Base-by-base conservation (phyloP, 1,139 yeast genomes). In the Geotrichum bryndzae region DNA sequence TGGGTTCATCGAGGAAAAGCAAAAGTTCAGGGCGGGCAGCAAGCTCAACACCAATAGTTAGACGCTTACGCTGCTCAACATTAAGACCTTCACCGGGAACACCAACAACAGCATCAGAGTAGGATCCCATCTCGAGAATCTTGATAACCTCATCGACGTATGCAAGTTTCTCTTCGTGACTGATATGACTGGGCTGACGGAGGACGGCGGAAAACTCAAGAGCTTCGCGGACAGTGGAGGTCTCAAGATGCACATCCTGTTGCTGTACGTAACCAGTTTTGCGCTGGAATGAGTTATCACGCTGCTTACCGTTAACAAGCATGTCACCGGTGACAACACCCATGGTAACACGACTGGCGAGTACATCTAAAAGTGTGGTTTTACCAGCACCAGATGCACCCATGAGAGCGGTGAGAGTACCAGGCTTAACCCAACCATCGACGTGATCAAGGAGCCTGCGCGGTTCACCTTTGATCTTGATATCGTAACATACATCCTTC, bases 371-470 rank as follows among this genome's bases (percentile, higher is more conserved):
- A 56, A 84, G 72, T 0, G 95, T 88, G 18, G 95, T 88, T 72
- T 88, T 88, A 78, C 95, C 95, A 58, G 95, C 95, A 76, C 96
- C 96, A 27, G 95, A 87, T 25, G 92, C 88, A 67, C 96, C 96
- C 95, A 88, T 87, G 53, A 87, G 77, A 8, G 94, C 94, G 52
- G 91, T 87, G 67, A 87, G 76, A 15, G 87, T 84, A 66, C 88
- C 87, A 13, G 92, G 92, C 70, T 86, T 85, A 56, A 88, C 94
- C 88, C 90, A 88, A 59, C 96, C 96, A 72, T 87, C 91, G 61
- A 88, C 89, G 65, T 83, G 82, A 68, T 82, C 80, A 71, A 88
- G 79, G 68, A 88, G 81, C 53, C 85, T 80, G 68, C 83, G 89
- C n/a, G 82, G 65, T 55, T 73, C 73, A n/a, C 70, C 70, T 71